Conservation (phyloP, 805 yeast species). For the Saturnispora sekii region DNA sequence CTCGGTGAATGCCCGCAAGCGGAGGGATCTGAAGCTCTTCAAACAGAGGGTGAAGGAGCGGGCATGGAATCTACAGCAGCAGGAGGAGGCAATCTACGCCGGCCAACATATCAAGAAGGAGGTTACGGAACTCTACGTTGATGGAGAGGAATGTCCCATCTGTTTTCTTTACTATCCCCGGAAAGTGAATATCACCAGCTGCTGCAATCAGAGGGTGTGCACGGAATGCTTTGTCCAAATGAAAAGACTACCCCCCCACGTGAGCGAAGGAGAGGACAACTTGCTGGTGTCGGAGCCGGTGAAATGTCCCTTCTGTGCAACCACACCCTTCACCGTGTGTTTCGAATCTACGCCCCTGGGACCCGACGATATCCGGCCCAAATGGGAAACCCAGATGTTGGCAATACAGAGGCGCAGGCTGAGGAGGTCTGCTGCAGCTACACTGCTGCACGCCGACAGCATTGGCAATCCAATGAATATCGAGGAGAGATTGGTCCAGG, state of each 20-base stretch:
- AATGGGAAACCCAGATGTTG: constrained; percentile 72
- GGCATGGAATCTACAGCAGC: constrained; percentile 21
- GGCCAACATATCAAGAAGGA: constrained; percentile 35
- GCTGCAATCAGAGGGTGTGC: constrained; percentile 91
- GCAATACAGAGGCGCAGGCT: constrained; percentile 72
- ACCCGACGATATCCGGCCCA: constrained; percentile 78
- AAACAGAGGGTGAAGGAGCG: constrained; percentile 32
- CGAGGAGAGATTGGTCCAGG: background rate
- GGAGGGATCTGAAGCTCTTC: constrained; percentile 40
- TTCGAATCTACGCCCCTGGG: constrained; percentile 34
- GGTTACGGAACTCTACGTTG: constrained; percentile 50
- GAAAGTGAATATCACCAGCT: constrained; percentile 66
- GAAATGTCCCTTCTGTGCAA: constrained; percentile 86
- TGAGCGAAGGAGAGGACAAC: constrained; percentile 35
- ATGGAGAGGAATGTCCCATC: constrained; percentile 83
- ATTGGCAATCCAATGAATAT: background rate
- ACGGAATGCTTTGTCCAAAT: constrained; percentile 96
- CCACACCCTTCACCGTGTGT: constrained; percentile 64
- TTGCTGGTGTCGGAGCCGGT: constrained; percentile 79
- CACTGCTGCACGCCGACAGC: constrained; percentile 67
- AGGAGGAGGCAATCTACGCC: constrained; percentile 22
- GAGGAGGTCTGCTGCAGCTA: constrained; percentile 86
- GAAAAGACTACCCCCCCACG: constrained; percentile 80
- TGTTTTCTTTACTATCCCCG: constrained; percentile 83
- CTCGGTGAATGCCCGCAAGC: constrained; percentile 34